A percentile compares a stretch with the other conserved stretches of the same genome.
Evolutionary conservation across 2,329 filamentous ascomycete species (phyloP).

Genomic region (Nannizziopsis barbatae): DNA sequence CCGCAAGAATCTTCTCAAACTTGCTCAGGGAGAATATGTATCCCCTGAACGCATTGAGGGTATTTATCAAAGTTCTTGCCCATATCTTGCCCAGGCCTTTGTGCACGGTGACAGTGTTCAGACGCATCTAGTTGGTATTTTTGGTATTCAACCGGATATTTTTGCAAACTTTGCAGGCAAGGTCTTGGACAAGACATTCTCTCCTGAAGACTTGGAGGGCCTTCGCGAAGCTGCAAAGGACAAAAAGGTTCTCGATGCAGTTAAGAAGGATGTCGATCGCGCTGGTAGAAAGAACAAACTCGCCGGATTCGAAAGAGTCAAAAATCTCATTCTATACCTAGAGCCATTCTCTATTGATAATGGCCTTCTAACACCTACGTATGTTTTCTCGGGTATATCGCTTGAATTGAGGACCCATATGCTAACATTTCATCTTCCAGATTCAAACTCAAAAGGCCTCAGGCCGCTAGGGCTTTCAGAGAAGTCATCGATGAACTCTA

Average conservation of each 20-base stretch:
- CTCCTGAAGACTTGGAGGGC: conserved; percentile 52
- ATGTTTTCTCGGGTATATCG: conserved; percentile 20
- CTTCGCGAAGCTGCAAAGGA: conserved; percentile 58
- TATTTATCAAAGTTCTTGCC: conserved; percentile 72
- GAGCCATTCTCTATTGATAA: conserved; percentile 94
- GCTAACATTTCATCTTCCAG: conserved; percentile 29
- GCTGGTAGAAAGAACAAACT: conserved; percentile 78
- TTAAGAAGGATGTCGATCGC: conserved; percentile 65
- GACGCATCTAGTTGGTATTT: conserved; percentile 70
- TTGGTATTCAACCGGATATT: conserved; percentile 72
- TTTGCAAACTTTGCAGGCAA: conserved; percentile 75
- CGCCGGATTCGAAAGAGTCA: conserved; percentile 78
- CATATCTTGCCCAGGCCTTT: conserved; percentile 67
- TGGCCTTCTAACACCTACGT: conserved; percentile 53
- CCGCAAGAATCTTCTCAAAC: conserved; percentile 98
- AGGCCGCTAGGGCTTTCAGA: conserved; percentile 52
- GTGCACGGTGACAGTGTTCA: conserved; percentile 84
- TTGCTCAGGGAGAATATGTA: conserved; percentile 95
- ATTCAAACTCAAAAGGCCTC: conserved; percentile 60
- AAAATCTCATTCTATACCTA: conserved; percentile 59
- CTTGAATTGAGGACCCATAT: background rate
- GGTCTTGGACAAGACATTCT: conserved; percentile 57
- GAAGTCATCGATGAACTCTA: conserved; percentile 50
- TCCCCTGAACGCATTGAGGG: conserved; percentile 96
- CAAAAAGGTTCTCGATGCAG: conserved; percentile 59